Base-by-base conservation (phyloP, 2,329 filamentous ascomycete genomes). In the Balansia obtecta region DNA sequence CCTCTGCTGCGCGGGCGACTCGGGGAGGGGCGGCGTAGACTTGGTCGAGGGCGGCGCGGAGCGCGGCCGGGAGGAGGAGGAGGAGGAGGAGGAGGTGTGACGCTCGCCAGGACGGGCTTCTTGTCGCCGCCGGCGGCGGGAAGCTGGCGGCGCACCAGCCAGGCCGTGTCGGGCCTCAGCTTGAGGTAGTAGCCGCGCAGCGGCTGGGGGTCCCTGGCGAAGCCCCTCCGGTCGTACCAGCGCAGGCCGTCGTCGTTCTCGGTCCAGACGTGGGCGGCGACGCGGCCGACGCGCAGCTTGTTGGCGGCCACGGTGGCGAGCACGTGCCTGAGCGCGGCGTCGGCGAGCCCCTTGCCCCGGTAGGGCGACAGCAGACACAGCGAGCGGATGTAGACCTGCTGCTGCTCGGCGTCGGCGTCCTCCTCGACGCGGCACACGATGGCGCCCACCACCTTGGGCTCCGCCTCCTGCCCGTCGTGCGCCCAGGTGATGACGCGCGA, bases 211-310 rank as follows among this genome's bases (percentile, higher is more conserved):
- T 73, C 68, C 47, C 69, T 68, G 52, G 60, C 58, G 61, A 85
- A 85, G 2, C 79, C 78, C 10, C 78, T 71, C 22, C 71, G 69
- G 33, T 68, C 59, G 64, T 85, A 85, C 81, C 82, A 85, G 51
- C 69, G 69, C 53, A 84, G 64, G 0, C 74, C 82, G 18, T 83
- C 80, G 2, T 75, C 71, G 61, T 83, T 84, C 52, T 80, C 73
- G 11, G 80, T 81, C 82, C 82, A 85, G 15, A 85, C 82, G 61
- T 85, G 82, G 4, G 82, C 82, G 55, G 79, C 83, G 15, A 82
- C 67, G 42, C 69, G 58, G 37, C 56, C 57, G 34, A 73, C 69
- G 48, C 71, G 59, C 54, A 70, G 62, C 15, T 55, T 64, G 11
- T 65, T 63, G 12, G 58, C 55, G 9, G 60, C 58, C 12, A 65